Evolutionary conservation across 1,284 basidiomycete species (phyloP), one percentile per base, ranked within the genome.

Genomic region (Cryptococcus sp.): DNA sequence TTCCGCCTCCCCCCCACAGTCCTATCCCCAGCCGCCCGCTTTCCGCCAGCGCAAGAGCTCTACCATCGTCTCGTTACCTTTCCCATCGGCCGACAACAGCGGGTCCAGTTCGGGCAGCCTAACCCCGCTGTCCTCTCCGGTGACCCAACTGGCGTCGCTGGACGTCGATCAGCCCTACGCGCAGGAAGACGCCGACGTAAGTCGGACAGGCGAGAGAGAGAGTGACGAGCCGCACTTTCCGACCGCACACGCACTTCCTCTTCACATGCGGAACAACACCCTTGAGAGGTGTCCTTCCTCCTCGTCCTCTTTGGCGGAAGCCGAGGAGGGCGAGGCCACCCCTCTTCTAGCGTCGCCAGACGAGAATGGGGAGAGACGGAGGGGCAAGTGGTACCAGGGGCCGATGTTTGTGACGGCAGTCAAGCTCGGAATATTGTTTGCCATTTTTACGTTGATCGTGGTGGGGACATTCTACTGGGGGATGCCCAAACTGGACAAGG

Each of bases 401-500:
- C 82, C 91, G 37, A 80, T 94, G 59, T 79, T 90, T 73, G 82
- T 84, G 69, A 89, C 91, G 0, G 86, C 87, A 0, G 75, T 92
- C 57, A 91, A 92, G 80, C 88, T 94, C 81, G 84, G 85, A 15
- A 77, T 81, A 20, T 81, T 95, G 55, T 94, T 95, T 69, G 55
- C 85, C 46, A 55, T 87, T 37, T 87, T 89, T 69, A 85, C 85
- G 1, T 55, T 83, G 2, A 50, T 91, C 18, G 83, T 93, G 2
- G 86, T 86, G 2, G 84, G 85, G 6, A 87, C 82, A 0, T 81
- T 93, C 33, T 91, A 84, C 82, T 77, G 90, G 11, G 87, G 89
- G 0, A 79, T 93, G 51, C 91, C 91, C 2, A 83, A 85, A 7
- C 77, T 94, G 59, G 85, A 89, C 60, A 81, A 50, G 38, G 46